These are phyloP conservation scores for Cryptosporidium felis DNA, from an alignment of 169 alveolate genomes.

Conservation along the genomic window DNA sequence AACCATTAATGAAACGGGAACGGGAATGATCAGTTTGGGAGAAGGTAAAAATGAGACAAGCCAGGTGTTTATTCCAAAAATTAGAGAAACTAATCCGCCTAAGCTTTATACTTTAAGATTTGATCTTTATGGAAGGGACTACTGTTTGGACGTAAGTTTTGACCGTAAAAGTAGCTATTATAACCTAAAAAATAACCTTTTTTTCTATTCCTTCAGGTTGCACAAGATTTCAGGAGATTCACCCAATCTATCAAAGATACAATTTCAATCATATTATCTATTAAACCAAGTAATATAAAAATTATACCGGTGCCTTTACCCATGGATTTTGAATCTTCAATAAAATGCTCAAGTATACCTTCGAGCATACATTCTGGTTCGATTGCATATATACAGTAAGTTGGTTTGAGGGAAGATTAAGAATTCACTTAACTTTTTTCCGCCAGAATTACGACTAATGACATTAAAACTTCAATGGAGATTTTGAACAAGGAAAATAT, in stretches of 20 bases:
- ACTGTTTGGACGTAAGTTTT: constrained; percentile 67
- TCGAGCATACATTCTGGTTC: constrained; percentile 61
- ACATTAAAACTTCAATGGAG: constrained; percentile 11
- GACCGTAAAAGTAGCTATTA: no score
- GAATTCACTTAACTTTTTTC: neutral
- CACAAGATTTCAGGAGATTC: constrained; percentile 65
- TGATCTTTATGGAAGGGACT: constrained; percentile 44
- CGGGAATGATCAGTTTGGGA: constrained; percentile 11
- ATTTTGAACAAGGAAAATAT: neutral
- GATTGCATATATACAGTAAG: constrained; percentile 55
- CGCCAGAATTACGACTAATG: constrained; percentile 42
- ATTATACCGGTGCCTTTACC: constrained; percentile 59
- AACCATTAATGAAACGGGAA: constrained; percentile 35
- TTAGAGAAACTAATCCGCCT: neutral
- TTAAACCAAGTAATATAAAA: constrained; percentile 59
- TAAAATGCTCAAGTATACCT: constrained; percentile 33
- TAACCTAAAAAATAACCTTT: neutral
- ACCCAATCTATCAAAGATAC: constrained; percentile 61
- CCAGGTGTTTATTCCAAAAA: constrained; percentile 12
- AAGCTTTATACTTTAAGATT: constrained; percentile 23
- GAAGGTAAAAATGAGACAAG: neutral
- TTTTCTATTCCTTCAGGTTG: neutral
- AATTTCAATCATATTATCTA: constrained; percentile 30
- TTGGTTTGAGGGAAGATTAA: neutral
- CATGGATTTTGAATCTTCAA: constrained; percentile 16